These are phyloP conservation scores for Asparagopsis taxiformis DNA, from an alignment of 31 red algal species.

Conservation along the genomic window DNA sequence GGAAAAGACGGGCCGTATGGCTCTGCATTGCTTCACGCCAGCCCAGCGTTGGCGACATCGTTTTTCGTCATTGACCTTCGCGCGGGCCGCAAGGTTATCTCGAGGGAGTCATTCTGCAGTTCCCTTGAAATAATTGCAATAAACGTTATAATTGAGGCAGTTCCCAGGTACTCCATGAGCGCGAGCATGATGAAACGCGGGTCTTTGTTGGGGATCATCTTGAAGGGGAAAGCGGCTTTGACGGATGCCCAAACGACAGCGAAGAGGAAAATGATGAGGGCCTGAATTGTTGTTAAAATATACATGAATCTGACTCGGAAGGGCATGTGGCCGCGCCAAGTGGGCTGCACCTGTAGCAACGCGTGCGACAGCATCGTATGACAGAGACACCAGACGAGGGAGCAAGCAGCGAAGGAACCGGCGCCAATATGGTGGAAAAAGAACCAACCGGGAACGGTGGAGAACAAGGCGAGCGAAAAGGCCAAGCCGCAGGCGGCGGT, in stretches of 20 bases:
- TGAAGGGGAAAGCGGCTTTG: conserved; percentile 26
- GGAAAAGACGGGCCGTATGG: no score
- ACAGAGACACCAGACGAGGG: conserved; percentile 30
- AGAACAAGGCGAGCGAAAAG: conserved; percentile 43
- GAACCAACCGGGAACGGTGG: conserved; percentile 45
- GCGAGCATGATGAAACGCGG: conserved; percentile 54
- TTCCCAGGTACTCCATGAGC: conserved; percentile 51
- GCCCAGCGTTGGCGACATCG: no score
- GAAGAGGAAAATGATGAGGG: conserved; percentile 23
- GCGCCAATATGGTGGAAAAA: conserved; percentile 57
- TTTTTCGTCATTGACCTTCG: no score
- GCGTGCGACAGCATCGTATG: conserved; percentile 15
- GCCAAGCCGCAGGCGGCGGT: no score
- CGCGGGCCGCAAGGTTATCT: conserved; percentile 1
- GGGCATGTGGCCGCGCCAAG: not conserved
- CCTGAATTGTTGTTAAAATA: conserved; percentile 13
- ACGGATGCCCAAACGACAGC: conserved; percentile 39
- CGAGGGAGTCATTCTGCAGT: conserved; percentile 8
- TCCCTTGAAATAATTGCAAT: conserved; percentile 20
- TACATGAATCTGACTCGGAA: conserved; percentile 1
- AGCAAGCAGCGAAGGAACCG: conserved; percentile 33
- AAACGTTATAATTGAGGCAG: conserved; percentile 32
- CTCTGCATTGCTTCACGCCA: no score
- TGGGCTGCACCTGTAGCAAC: no score
- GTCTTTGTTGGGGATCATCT: conserved; percentile 66